A percentile compares a stretch with the other conserved stretches of the same genome.
Conservation (phyloP, 192 early-diverging fungal genomes). For the Pilaira anomala region DNA sequence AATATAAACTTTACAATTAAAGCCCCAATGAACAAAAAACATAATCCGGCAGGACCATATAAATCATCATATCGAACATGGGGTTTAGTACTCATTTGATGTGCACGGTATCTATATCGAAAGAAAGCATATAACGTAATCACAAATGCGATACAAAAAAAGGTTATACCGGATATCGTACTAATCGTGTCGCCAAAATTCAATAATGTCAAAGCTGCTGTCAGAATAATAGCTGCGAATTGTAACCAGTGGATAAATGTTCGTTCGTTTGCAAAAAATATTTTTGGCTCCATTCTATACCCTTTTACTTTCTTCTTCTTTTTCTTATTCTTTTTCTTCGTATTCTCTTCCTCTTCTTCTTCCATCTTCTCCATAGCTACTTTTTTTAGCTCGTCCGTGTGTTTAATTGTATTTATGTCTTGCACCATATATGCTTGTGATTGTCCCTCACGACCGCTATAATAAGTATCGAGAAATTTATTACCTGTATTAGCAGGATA, state of each 20-base stretch:
- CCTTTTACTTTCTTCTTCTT: conserved; percentile 22
- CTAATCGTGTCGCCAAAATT: conserved; percentile 77
- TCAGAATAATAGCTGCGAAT: conserved; percentile 67
- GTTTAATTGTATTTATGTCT: not conserved
- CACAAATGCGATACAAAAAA: conserved; percentile 63
- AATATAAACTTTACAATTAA: conserved; percentile 33
- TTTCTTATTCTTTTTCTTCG: not conserved
- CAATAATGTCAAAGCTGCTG: conserved; percentile 64
- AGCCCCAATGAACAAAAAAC: conserved; percentile 59
- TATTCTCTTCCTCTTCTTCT: not conserved
- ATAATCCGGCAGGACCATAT: conserved; percentile 68
- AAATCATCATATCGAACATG: conserved; percentile 65
- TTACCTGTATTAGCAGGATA: not conserved
- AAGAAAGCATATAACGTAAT: conserved; percentile 73
- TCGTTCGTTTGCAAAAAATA: conserved; percentile 92
- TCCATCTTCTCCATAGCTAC: not conserved
- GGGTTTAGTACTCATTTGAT: conserved; percentile 54
- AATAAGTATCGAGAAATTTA: conserved; percentile 6
- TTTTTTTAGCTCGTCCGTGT: conserved; percentile 1
- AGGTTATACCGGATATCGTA: conserved; percentile 62
- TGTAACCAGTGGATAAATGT: conserved; percentile 88
- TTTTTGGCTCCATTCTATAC: conserved; percentile 73
- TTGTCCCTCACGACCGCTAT: not conserved
- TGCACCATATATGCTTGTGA: not conserved
- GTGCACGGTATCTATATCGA: conserved; percentile 73